Evolutionary conservation across 2,329 filamentous ascomycete species (phyloP).

Genomic region (Colletotrichum sp.): DNA sequence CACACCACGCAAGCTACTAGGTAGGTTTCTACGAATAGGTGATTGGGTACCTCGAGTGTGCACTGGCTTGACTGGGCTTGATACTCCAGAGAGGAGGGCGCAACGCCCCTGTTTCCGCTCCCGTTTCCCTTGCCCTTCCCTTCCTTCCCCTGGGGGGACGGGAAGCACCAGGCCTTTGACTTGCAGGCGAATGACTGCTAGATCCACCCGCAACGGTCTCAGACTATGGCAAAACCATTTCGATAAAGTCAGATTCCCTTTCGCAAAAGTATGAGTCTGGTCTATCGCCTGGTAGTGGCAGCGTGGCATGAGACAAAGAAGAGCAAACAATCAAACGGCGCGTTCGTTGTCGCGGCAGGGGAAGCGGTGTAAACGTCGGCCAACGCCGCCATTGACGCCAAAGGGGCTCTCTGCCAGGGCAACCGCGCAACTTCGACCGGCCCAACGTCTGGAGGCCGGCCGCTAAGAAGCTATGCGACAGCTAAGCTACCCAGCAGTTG

Average conservation of each 20-base stretch:
- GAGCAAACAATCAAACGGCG: conserved; percentile 1
- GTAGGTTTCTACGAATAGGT: neutral
- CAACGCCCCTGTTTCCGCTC: neutral
- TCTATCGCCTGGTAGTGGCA: neutral
- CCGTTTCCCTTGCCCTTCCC: neutral
- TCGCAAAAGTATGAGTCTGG: neutral
- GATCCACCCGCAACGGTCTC: conserved; percentile 11
- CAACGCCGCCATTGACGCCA: neutral
- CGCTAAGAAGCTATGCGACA: neutral
- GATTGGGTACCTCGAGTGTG: neutral
- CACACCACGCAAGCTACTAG: neutral
- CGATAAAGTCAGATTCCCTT: conserved; percentile 15
- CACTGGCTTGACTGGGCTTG: neutral
- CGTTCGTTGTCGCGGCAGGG: neutral
- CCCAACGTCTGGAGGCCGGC: neutral
- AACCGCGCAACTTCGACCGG: neutral
- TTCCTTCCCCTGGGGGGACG: neutral
- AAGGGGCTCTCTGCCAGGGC: neutral
- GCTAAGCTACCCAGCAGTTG: neutral
- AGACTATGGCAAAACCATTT: conserved; percentile 5
- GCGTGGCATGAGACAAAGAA: conserved; percentile 4
- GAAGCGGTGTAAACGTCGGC: conserved; percentile 5
- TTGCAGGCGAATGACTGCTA: conserved; percentile 1
- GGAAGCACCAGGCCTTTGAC: neutral
- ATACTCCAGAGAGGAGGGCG: neutral